A percentile compares a stretch with the other conserved stretches of the same genome.
Conservation (phyloP, 306 rosid genomes). For the Alnus rubra region DNA sequence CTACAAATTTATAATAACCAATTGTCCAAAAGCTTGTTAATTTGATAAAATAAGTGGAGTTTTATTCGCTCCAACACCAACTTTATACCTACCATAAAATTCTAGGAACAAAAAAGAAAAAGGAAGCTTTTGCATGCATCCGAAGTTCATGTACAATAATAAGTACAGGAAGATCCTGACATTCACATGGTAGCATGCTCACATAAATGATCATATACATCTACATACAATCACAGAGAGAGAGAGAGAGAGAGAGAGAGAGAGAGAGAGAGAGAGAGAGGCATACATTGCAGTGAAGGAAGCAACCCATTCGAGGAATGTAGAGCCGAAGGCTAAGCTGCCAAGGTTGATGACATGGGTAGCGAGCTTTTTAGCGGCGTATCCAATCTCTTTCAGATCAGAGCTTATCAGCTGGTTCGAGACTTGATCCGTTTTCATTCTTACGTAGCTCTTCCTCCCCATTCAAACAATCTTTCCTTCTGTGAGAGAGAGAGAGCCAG, state of each 20-base stretch:
- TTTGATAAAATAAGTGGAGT: no score
- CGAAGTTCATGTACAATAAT: neutral
- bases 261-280: neutral
- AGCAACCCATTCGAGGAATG: slow-evolving; percentile 71
- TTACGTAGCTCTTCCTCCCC: slow-evolving; percentile 43
- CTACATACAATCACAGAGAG: neutral
- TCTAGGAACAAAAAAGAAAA: neutral
- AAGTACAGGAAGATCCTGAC: neutral
- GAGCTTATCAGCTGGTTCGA: slow-evolving; percentile 41
- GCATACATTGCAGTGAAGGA: slow-evolving; percentile 71
- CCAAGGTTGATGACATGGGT: slow-evolving; percentile 58
- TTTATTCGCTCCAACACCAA: neutral
- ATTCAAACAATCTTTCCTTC: neutral
- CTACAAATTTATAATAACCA: neutral
- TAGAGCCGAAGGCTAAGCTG: slow-evolving; percentile 55
- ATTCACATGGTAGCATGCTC: neutral
- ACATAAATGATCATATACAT: neutral
- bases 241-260: neutral
- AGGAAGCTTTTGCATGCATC: neutral
- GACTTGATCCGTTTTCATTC: slow-evolving; percentile 43
- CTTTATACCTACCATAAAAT: neutral
- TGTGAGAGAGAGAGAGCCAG: neutral
- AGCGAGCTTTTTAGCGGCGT: slow-evolving; percentile 55
- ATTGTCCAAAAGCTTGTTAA: neutral
- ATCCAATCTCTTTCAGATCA: slow-evolving; percentile 58